Evolutionary conservation across 306 rosid genomes (phyloP).

Genomic region (Rosa rugosa): DNA sequence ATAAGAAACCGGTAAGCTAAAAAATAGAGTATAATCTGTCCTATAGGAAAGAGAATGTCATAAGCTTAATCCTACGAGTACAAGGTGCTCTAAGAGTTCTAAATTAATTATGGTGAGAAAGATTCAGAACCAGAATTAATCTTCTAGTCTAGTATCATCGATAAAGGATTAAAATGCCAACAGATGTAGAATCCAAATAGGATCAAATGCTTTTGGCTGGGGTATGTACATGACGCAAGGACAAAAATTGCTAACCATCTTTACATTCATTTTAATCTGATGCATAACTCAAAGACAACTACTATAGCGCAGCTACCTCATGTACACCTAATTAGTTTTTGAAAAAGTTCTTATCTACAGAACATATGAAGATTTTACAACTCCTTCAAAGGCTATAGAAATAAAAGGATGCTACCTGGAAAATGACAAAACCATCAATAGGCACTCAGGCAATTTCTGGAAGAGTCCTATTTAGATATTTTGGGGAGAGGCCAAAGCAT

Average conservation of each 20-base stretch:
- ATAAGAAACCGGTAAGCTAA: not conserved
- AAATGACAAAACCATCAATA: constrained; percentile 63
- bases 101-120: not conserved
- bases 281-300: not conserved
- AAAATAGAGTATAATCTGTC: not conserved
- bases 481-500: constrained; percentile 85
- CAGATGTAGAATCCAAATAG: not conserved
- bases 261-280: not conserved
- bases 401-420: constrained; percentile 50
- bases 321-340: not conserved
- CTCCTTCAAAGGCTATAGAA: not conserved
- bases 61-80: not conserved
- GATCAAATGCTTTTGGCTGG: not conserved
- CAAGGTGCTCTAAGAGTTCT: not conserved
- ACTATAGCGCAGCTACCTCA: not conserved
- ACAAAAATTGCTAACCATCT: not conserved
- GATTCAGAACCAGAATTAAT: not conserved
- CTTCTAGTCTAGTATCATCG: not conserved
- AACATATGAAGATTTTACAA: not conserved
- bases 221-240: not conserved
- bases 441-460: constrained; percentile 86
- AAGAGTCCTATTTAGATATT: constrained; percentile 77
- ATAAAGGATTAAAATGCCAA: not conserved
- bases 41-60: not conserved
- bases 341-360: not conserved